Evolutionary conservation across 2,329 filamentous ascomycete species (phyloP).

Genomic region (Pseudogymnoascus sp.): DNA sequence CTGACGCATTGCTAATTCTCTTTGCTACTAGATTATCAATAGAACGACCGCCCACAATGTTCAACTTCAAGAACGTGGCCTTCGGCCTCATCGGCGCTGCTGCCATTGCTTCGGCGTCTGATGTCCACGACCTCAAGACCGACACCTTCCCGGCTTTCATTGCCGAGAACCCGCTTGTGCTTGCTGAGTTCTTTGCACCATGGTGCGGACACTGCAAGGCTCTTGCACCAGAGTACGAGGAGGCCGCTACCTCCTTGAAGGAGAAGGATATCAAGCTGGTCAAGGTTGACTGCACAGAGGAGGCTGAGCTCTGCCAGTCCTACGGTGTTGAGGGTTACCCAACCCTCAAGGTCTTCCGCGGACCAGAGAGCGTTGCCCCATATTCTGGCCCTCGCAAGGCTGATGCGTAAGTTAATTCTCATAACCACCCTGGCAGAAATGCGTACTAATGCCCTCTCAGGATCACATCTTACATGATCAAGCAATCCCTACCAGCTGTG

Average conservation of each 20-base stretch:
- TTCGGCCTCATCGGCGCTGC: slow-evolving; percentile 30
- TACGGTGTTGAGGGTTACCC: slow-evolving; percentile 96
- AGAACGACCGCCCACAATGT: slow-evolving; percentile 20
- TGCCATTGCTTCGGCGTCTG: slow-evolving; percentile 59
- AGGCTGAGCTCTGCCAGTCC: slow-evolving; percentile 81
- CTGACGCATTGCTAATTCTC: background rate
- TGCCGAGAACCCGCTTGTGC: slow-evolving; percentile 75
- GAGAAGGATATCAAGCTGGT: slow-evolving; percentile 78
- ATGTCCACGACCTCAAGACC: slow-evolving; percentile 77
- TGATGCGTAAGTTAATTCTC: slow-evolving; percentile 47
- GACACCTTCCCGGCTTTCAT: slow-evolving; percentile 85
- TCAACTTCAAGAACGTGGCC: slow-evolving; percentile 26
- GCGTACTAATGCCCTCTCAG: slow-evolving; percentile 28
- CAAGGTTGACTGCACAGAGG: slow-evolving; percentile 93
- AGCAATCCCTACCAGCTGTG: slow-evolving; percentile 91
- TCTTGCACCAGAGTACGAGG: slow-evolving; percentile 85
- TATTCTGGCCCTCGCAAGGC: slow-evolving; percentile 90
- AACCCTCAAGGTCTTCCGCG: slow-evolving; percentile 98
- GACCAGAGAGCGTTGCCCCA: slow-evolving; percentile 67
- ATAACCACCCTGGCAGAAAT: background rate
- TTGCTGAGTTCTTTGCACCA: slow-evolving; percentile 95
- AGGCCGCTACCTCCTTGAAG: slow-evolving; percentile 75
- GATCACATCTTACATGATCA: slow-evolving; percentile 86
- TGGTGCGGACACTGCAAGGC: slow-evolving; percentile 99
- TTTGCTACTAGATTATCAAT: background rate